Evolutionary conservation across 805 yeast genomes (phyloP).

Genomic region (Candida boleticola): DNA sequence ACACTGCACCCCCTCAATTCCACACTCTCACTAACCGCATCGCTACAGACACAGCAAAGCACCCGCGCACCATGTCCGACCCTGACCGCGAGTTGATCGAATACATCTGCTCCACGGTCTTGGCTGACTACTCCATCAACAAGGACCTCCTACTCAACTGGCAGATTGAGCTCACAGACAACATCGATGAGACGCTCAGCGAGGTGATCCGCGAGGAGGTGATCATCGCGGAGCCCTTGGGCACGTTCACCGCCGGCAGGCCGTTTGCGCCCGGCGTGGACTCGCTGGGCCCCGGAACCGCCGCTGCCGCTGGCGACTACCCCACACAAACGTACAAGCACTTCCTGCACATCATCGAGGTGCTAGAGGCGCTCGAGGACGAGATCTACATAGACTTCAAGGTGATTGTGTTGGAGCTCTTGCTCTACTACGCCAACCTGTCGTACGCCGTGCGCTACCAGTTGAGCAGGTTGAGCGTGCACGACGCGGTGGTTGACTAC

Average conservation of each 20-base stretch:
- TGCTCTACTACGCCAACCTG: slow-evolving; percentile 19
- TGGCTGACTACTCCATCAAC: slow-evolving; percentile 25
- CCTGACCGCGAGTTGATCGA: slow-evolving; percentile 17
- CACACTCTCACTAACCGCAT: no score
- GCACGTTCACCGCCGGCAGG: neutral
- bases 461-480: slow-evolving; percentile 16
- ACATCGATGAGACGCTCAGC: slow-evolving; percentile 15
- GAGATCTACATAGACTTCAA: slow-evolving; percentile 27
- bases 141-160: slow-evolving; percentile 29
- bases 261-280: neutral
- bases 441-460: slow-evolving; percentile 24
- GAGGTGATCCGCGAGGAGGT: slow-evolving; percentile 25
- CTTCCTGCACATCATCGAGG: slow-evolving; percentile 10
- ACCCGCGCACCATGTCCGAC: slow-evolving; percentile 1
- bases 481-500: slow-evolving; percentile 18
- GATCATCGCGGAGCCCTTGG: slow-evolving; percentile 6
- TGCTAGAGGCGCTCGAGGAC: slow-evolving; percentile 20
- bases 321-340: slow-evolving; percentile 5
- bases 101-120: slow-evolving; percentile 18
- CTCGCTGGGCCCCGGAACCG: neutral
- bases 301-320: slow-evolving; percentile 7
- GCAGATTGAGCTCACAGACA: slow-evolving; percentile 34
- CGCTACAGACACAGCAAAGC: no score
- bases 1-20: no score
- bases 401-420: slow-evolving; percentile 24